Evolutionary conservation across 106 monocot genomes (phyloP), one percentile per base, ranked within the genome.

Genomic region (Apostasia shenzhenica): DNA sequence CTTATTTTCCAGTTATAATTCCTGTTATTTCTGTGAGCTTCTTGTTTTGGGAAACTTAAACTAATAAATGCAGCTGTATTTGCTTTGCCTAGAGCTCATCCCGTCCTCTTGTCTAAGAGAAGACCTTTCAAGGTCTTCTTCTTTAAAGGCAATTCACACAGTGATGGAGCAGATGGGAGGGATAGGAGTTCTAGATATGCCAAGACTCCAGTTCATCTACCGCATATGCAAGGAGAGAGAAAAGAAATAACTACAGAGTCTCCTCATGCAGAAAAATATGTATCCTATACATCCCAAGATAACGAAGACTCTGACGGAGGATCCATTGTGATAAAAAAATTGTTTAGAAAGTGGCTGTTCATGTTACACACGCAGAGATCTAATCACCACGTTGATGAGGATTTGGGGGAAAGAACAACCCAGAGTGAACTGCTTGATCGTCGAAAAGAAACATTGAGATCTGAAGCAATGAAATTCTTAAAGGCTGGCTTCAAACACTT

Each of bases 281-380:
- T 81, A 51, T 67, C 69, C 26, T 76, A 69, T 67, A 40, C 53
- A 70, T 67, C 78, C 44, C 70, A 49, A 69, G 83, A 70, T 6
- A 64, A 57, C 68, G 78, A 68, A 7, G 60, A 58, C 41, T 67
- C 63, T 41, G 47, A 45, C n/a, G 48, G 52, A 7, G 65, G 77
- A 54, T 82, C 86, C 73, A 72, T 70, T 56, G 72, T 71, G 26
- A 73, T 81, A 40, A 53, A 84, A 66, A 81, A 77, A 45, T 26
- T 88, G 63, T 88, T 88, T 66, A 70, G 50, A 50, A 88, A 88
- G 48, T 88, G 83, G 88, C 57, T 81, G 63, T 48, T 81, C 61
- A 81, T 84, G 48, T 66, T 83, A 55, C 75, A 54, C 56, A 80
- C 78, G 55, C 72, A 84, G 26, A 70, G 75, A 40, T 73, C 69